These are phyloP conservation scores for Eustoma russellianum DNA, from an alignment of 257 asterid species.

Conservation along the genomic window DNA sequence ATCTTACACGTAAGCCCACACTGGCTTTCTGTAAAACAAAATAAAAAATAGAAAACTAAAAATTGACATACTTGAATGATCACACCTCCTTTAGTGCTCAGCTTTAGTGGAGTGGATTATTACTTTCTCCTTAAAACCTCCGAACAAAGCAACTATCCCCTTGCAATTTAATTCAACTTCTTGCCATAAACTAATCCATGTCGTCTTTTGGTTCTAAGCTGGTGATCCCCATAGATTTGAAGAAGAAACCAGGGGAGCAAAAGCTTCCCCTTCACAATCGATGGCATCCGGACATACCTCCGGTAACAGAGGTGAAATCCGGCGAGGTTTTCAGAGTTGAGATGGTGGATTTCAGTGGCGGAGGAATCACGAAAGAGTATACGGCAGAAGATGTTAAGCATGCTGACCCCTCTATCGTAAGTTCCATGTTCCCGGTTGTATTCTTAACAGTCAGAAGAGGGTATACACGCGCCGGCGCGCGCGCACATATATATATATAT, in stretches of 20 bases:
- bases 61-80: no score
- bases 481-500: no score
- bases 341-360: slow-evolving; percentile 84
- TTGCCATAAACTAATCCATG: slow-evolving; percentile 8
- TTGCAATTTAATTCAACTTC: background rate
- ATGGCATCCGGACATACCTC: slow-evolving; percentile 83
- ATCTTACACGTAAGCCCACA: no score
- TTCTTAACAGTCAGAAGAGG: no score
- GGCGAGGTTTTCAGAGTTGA: slow-evolving; percentile 72
- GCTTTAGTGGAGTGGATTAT: background rate
- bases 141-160: background rate
- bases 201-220: slow-evolving; percentile 33
- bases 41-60: no score
- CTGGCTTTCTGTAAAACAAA: no score
- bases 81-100: no score
- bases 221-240: slow-evolving; percentile 60
- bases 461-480: no score
- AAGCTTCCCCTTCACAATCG: slow-evolving; percentile 67
- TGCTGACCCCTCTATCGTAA: slow-evolving; percentile 48
- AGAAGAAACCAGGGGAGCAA: slow-evolving; percentile 66
- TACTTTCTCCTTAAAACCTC: no score
- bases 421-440: slow-evolving; percentile 25
- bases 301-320: slow-evolving; percentile 50
- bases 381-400: slow-evolving; percentile 61
- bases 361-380: slow-evolving; percentile 49